These are phyloP conservation scores for Marsdenia floribunda DNA, from an alignment of 257 asterid species.

Conservation along the genomic window DNA sequence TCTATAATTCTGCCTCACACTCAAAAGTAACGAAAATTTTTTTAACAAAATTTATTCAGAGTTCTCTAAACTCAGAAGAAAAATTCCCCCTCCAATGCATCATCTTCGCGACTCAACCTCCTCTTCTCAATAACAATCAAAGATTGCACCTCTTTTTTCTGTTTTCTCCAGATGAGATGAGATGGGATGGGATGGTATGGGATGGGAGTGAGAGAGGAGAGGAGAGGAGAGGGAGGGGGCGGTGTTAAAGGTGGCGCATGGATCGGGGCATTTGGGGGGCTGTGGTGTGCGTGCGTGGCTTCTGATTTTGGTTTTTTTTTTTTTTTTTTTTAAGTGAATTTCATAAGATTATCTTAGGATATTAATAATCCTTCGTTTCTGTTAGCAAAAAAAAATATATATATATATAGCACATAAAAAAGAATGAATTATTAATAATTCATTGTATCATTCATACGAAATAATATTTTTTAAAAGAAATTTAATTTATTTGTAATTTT, in stretches of 20 bases:
- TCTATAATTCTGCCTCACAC: not conserved
- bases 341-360: not conserved
- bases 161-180: not conserved
- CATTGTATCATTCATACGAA: too few relatives aligned
- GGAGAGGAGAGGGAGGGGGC: not conserved
- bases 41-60: not conserved
- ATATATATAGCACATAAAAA: too few relatives aligned
- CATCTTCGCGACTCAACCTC: not conserved
- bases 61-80: not conserved
- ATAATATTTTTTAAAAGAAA: too few relatives aligned
- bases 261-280: constrained; percentile 43
- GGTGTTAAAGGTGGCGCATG: constrained; percentile 36
- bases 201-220: constrained; percentile 15
- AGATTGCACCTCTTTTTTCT: constrained; percentile 18
- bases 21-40: not conserved
- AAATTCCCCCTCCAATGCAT: constrained; percentile 8
- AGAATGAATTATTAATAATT: too few relatives aligned
- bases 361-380: too few relatives aligned
- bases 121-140: not conserved
- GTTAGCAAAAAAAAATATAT: too few relatives aligned
- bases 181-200: too few relatives aligned
- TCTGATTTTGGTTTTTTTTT: not conserved
- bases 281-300: constrained; percentile 13
- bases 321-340: not conserved
- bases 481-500: too few relatives aligned